phyloP scores from a whole-genome alignment of 176 grass and related monocot species.

The Triticum monococcum region DNA sequence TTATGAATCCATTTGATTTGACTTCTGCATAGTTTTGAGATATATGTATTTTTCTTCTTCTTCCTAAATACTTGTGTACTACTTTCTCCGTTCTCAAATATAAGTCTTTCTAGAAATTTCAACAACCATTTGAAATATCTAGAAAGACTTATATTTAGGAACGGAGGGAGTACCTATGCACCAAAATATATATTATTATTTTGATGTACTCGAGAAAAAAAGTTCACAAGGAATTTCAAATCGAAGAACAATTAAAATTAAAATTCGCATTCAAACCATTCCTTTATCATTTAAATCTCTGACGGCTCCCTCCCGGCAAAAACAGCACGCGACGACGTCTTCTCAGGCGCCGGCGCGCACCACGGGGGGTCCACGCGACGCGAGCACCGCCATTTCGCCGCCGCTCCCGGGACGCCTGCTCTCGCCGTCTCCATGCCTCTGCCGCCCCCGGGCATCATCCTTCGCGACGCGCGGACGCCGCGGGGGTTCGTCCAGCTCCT shows the following conservation, averaged over 20 bases:
- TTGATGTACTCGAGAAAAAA: not conserved
- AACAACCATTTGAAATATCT: no score
- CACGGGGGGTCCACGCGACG: not conserved
- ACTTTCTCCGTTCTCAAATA: no score
- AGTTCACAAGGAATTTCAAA: no score
- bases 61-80: no score
- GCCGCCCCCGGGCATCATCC: not conserved
- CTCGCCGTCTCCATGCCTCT: not conserved
- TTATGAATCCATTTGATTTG: no score
- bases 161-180: no score
- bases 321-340: not conserved
- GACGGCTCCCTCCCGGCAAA: not conserved
- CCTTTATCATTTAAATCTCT: not conserved
- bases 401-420: not conserved
- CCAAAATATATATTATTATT: no score
- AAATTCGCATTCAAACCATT: not conserved
- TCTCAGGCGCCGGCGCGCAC: not conserved
- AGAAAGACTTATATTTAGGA: no score
- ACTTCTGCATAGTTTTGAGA: no score
- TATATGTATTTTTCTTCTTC: no score
- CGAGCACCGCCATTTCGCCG: not conserved
- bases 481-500: constrained; percentile 27
- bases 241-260: no score
- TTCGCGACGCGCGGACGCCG: constrained; percentile 12
- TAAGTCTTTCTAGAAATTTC: no score